Percentiles rank a stretch among this genome's conserved stretches.
Conservation (phyloP, 192 early-diverging fungal genomes). For the Podila epigama region DNA sequence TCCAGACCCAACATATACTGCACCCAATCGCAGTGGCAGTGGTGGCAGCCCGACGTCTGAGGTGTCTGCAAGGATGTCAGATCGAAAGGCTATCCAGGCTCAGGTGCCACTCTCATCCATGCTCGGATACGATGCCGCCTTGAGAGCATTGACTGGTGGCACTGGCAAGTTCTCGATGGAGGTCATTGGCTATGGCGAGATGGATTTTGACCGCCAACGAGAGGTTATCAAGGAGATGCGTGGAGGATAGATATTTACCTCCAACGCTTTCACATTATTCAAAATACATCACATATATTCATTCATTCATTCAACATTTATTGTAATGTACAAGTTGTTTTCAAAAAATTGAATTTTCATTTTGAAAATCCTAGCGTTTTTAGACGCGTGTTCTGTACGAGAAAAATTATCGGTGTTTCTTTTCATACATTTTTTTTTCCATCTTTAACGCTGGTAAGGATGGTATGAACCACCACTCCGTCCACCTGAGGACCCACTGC, state of each 20-base stretch:
- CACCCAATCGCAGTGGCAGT: not conserved
- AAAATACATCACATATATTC: too few species aligned
- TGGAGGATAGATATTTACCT: constrained; percentile 42
- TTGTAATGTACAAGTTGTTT: not conserved
- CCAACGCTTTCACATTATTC: too few species aligned
- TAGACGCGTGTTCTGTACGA: too few species aligned
- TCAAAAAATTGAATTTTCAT: not conserved
- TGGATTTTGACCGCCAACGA: constrained; percentile 76
- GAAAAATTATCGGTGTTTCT: too few species aligned
- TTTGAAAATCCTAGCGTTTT: too few species aligned
- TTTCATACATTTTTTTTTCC: not conserved
- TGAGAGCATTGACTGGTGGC: constrained; percentile 90
- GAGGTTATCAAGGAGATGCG: constrained; percentile 70
- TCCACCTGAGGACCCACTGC: constrained; percentile 6
- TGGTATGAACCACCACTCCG: constrained; percentile 35
- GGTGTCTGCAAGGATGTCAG: constrained; percentile 48
- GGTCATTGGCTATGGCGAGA: constrained; percentile 80
- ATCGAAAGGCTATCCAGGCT: constrained; percentile 58
- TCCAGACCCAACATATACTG: constrained; percentile 48
- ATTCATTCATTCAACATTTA: too few species aligned
- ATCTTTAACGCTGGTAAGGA: constrained; percentile 37
- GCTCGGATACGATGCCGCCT: constrained; percentile 82
- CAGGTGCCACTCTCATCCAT: constrained; percentile 81
- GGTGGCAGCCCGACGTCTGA: not conserved
- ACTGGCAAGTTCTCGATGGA: constrained; percentile 86